Base-by-base conservation (phyloP, 805 yeast species). In the Candida arabinofermentans region DNA sequence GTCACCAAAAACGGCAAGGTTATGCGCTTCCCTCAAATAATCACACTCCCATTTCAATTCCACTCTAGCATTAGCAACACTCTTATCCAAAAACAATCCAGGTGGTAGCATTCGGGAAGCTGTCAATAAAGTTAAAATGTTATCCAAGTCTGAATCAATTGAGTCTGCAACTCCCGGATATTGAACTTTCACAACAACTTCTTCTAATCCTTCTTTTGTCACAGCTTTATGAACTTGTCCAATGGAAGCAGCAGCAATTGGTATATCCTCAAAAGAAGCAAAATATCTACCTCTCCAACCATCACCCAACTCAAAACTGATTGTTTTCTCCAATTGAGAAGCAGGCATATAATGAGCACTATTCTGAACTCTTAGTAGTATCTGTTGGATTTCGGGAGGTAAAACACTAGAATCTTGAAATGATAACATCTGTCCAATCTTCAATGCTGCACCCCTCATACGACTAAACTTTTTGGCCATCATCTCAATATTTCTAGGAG, bases 391-490 rank as follows among this genome's bases (percentile, higher is more conserved):
- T 55, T 90, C 96, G 32, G 74, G 72, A 1, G 99, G 98, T 32
- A 91, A 66, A 26, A 91, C 79, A 24, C 86, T 74, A 46, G 83
- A 80, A 61, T 91, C 98, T 64, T 93, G 99, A 62, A 93, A 91
- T 2, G 96, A 87, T 63, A 93, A 68, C 84, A 93, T 79, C 65
- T 93, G 99, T n/a, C 99, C 99, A 42, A 93, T 76, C 58, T 93
- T 93, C 58, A 93, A 71, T 3, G 99, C 99, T 2, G 98, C 99
- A n/a, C 99, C 99, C 58, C 99, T 76, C 99, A 93, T 93, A 57
- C 86, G 81, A 39, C 93, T 79, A 53, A 93, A 79, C 61, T 88
- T 89, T 53, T 79, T 80, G 10, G 96, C 95, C 70, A 93, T 78
- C 40, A 95, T 65, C 54, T 91, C 96, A 33, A 93, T 81, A 61